Conservation (phyloP, 2,329 filamentous ascomycete species). For the Leptographium lundbergii region DNA sequence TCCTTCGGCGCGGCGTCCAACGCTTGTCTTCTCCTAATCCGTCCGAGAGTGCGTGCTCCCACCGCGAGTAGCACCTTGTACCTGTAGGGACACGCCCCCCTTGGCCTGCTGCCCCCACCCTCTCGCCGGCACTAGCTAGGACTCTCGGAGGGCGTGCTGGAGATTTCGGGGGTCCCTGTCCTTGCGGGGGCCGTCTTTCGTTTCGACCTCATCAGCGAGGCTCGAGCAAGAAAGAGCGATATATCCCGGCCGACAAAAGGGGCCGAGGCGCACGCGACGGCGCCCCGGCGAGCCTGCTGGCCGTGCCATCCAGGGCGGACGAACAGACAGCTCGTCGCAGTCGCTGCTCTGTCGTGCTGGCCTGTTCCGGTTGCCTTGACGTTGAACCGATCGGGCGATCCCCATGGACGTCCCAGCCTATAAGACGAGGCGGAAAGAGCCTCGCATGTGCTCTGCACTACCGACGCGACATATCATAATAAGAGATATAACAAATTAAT, state of each 20-base stretch:
- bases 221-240: no score
- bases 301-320: no score
- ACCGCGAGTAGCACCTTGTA: neutral
- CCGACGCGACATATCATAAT: neutral
- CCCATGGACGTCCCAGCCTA: neutral
- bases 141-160: neutral
- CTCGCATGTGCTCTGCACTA: neutral
- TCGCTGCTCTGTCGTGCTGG: no score
- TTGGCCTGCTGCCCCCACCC: neutral
- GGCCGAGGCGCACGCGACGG: no score
- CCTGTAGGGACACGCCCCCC: neutral
- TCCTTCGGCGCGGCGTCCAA: neutral
- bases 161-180: no score
- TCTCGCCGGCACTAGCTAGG: neutral
- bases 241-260: no score
- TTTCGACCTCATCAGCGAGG: neutral
- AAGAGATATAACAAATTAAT: no score
- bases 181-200: neutral
- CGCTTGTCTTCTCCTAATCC: no score
- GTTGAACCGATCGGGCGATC: neutral
- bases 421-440: slow-evolving; percentile 5
- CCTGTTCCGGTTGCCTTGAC: neutral
- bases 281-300: no score
- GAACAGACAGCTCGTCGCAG: no score
- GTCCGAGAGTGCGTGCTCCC: no score